Evolutionary conservation across 129 eudicot genomes (phyloP), one percentile per base, ranked within the genome.

Genomic region (Tanacetum coccineum): DNA sequence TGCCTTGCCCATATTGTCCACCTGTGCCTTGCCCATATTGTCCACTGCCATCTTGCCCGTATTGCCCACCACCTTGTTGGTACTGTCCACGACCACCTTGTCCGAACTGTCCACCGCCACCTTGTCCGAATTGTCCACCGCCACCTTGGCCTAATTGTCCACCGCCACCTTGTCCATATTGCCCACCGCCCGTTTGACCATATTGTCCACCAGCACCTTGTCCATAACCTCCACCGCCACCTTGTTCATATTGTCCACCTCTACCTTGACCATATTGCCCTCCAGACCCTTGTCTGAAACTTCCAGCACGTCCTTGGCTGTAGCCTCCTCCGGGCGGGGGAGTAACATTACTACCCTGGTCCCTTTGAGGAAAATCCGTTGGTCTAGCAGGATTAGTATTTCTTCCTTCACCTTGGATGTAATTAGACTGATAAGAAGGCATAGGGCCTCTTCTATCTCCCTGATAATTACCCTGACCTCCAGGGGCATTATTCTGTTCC

Each of bases 361-460:
- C 10, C 42, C 82, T 63, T 76, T 76, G 55, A 67, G 77, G 82
- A 42, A 57, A 70, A 49, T 61, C 74, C 15, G 68, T 73, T 51
- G 66, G 82, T 26, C 79, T 82, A 42, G 62, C 69, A 63, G 78
- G 78, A 30, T 30, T 36, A 58, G n/a, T 36, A 58, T 49, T 68
- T 71, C 72, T 72, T 67, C 59, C 62, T 54, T 73, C 81, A 17
- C 75, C 80, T 59, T 71, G 82, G 49, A 58, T 75, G 60, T 70
- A 76, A 69, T 71, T 80, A 36, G 55, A 66, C 64, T 80, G 87
- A 65, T 78, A 48, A 52, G 86, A 21, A 59, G 82, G 89, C 76
- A 62, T 58, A 9, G 75, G 74, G 32, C 73, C 78, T 65, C 82
- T 74, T 62, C 82, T 62, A 36, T 71, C 81, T 61, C 72, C 74